These are phyloP conservation scores for Suhomyces atakaporum DNA, from an alignment of 1,139 yeast species.

Conservation along the genomic window DNA sequence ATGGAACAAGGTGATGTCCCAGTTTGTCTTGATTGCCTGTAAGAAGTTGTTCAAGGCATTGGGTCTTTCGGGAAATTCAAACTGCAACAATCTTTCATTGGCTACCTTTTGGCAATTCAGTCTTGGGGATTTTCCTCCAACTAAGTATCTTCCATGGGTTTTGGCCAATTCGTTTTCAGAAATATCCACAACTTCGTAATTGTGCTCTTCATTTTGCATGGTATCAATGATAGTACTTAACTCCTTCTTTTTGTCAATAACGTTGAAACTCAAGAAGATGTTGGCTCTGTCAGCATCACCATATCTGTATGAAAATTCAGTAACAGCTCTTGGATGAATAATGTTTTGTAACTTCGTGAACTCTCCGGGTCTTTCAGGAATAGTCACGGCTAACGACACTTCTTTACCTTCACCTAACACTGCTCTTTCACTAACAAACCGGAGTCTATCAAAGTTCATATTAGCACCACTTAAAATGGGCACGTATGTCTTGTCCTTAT, in stretches of 20 bases:
- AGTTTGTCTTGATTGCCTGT: conserved; percentile 65
- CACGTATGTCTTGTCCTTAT: conserved; percentile 70
- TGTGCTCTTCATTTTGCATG: conserved; percentile 40
- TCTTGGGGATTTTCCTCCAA: conserved; percentile 75
- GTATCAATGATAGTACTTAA: conserved; percentile 39
- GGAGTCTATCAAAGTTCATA: conserved; percentile 93
- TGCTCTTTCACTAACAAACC: conserved; percentile 98
- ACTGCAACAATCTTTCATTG: conserved; percentile 75
- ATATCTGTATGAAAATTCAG: conserved; percentile 90
- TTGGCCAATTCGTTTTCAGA: conserved; percentile 94
- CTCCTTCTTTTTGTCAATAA: conserved; percentile 66
- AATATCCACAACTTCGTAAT: conserved; percentile 75
- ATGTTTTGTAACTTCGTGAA: conserved; percentile 73
- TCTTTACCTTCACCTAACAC: conserved; percentile 97
- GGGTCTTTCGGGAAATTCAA: conserved; percentile 97
- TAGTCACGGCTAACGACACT: conserved; percentile 84
- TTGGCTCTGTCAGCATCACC: conserved; percentile 61
- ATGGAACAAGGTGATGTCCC: conserved; percentile 94
- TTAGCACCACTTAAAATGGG: conserved; percentile 95
- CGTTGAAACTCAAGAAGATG: conserved; percentile 86
- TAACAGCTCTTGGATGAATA: conserved; percentile 82
- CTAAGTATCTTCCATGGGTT: conserved; percentile 92
- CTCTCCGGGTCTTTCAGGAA: conserved; percentile 92
- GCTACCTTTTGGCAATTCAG: conserved; percentile 46
- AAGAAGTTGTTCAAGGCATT: conserved; percentile 87